Evolutionary conservation across 208 protist genomes (phyloP).

Genomic region (Leishmania major): DNA sequence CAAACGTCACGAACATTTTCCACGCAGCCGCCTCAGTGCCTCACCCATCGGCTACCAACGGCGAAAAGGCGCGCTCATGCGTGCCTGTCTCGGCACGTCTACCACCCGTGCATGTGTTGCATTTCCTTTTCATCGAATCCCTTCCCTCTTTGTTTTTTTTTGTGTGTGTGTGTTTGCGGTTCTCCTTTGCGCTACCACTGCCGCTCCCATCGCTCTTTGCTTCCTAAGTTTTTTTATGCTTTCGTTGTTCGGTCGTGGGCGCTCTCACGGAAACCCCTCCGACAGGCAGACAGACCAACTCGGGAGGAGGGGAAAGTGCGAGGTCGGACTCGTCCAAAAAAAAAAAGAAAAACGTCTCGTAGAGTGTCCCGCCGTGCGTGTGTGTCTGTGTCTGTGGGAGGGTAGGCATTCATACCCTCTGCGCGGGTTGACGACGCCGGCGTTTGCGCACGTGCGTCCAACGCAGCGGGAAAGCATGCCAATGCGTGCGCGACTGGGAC

Average conservation of each 20-base stretch:
- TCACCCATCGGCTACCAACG: background rate
- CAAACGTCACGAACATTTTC: background rate
- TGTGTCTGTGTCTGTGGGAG: background rate
- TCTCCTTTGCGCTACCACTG: background rate
- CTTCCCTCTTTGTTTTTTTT: too few relatives aligned
- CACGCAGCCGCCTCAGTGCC: background rate
- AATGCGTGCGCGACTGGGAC: background rate
- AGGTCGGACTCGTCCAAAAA: background rate
- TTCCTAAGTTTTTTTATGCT: background rate
- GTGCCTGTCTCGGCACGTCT: background rate
- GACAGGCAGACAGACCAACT: too few relatives aligned
- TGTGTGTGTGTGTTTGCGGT: too few relatives aligned
- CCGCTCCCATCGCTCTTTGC: background rate
- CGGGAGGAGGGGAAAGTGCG: background rate
- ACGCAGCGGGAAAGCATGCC: too few relatives aligned
- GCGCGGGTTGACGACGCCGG: background rate
- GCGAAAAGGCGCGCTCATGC: background rate
- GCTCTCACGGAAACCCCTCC: too few relatives aligned
- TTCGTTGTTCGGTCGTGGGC: too few relatives aligned
- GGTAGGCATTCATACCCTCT: background rate
- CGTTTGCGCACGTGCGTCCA: background rate
- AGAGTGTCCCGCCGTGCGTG: background rate
- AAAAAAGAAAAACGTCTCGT: too few relatives aligned
- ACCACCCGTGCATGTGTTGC: background rate
- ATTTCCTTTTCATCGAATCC: background rate